phyloP scores from a whole-genome alignment of 345 rosid genomes.

The Bruguiera gymnorhiza region DNA sequence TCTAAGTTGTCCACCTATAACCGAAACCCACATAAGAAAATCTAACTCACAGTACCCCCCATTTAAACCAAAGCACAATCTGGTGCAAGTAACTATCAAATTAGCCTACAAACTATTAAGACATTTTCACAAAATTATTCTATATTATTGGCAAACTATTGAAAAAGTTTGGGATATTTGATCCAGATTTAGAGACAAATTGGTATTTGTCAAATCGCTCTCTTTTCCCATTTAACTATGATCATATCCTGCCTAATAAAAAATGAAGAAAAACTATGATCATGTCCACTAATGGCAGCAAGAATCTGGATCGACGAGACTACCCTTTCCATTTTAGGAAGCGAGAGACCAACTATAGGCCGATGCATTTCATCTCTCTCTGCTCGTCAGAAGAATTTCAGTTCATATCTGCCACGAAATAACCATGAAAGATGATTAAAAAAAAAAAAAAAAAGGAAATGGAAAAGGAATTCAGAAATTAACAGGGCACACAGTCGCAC shows the following conservation, averaged over 20 bases:
- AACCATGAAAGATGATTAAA: neutral
- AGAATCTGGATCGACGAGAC: neutral
- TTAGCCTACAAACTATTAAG: no score
- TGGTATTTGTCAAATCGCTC: neutral
- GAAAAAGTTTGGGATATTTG: no score
- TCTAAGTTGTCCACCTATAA: no score
- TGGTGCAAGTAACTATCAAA: no score
- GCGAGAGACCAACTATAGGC: neutral
- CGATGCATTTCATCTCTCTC: constrained; percentile 16
- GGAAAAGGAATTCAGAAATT: neutral
- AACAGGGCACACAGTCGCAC: neutral
- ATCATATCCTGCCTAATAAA: neutral
- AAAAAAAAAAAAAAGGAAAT: neutral
- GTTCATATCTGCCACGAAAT: constrained; percentile 22
- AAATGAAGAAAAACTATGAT: no score
- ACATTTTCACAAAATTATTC: no score
- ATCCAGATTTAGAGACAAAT: neutral
- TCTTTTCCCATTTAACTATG: neutral
- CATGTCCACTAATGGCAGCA: neutral
- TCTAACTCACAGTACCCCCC: no score
- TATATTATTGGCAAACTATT: no score
- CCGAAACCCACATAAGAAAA: no score
- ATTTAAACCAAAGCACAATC: no score
- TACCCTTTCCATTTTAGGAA: neutral
- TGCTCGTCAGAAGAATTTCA: constrained; percentile 24